Conservation (phyloP, 2,329 filamentous ascomycete genomes). For the Teratosphaeria epicoccoides region DNA sequence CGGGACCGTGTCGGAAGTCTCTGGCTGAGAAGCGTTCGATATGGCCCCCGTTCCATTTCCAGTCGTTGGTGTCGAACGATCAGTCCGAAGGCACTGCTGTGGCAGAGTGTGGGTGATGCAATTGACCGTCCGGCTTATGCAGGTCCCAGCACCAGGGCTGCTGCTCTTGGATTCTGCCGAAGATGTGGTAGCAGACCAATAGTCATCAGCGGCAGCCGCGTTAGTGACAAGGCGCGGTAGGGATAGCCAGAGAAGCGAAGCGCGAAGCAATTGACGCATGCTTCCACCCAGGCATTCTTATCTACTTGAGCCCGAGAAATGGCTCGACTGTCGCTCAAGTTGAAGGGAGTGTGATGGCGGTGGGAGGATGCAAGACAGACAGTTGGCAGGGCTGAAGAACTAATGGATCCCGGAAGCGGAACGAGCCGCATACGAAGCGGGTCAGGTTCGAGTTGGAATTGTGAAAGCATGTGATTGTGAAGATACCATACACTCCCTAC, state of each 20-base stretch:
- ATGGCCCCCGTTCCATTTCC: neutral
- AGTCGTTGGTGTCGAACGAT: slow-evolving; percentile 29
- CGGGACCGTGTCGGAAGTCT: neutral
- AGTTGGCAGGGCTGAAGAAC: neutral
- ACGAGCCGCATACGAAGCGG: too few species aligned
- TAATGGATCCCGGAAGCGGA: neutral
- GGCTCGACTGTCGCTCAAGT: too few species aligned
- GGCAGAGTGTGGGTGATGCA: slow-evolving; percentile 71
- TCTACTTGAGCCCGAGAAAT: neutral
- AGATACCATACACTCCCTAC: neutral
- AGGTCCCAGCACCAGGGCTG: slow-evolving; percentile 24
- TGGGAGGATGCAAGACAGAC: neutral
- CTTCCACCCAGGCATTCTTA: slow-evolving; percentile 6
- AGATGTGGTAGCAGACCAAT: neutral
- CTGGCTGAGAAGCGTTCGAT: neutral
- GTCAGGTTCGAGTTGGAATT: too few species aligned
- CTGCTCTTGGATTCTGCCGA: neutral
- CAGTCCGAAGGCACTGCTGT: slow-evolving; percentile 62
- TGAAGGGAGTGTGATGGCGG: neutral
- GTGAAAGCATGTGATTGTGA: neutral
- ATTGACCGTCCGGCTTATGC: slow-evolving; percentile 56
- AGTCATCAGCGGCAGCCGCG: neutral
- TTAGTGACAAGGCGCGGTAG: slow-evolving; percentile 7
- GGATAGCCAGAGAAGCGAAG: slow-evolving; percentile 11
- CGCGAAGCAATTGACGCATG: slow-evolving; percentile 18